Conservation (phyloP, 2,329 filamentous ascomycete genomes). For the Venturia aucupariae region DNA sequence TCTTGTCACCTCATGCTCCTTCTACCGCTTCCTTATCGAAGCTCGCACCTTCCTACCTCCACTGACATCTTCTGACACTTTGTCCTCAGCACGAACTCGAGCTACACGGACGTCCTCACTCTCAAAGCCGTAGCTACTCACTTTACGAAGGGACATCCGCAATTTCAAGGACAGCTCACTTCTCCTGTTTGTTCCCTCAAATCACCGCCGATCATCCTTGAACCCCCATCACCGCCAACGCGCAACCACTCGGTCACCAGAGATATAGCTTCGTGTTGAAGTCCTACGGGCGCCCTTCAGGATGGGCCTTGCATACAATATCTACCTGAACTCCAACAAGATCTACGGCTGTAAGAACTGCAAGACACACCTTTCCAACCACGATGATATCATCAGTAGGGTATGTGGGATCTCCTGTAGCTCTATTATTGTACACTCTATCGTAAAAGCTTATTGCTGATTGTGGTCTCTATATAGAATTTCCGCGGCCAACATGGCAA, state of each 20-base stretch:
- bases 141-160: not conserved
- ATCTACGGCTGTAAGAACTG: constrained; percentile 89
- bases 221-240: not conserved
- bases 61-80: not conserved
- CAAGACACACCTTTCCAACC: constrained; percentile 91
- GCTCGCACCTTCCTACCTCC: not conserved
- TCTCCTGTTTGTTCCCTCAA: not conserved
- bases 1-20: not conserved
- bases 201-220: not conserved
- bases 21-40: not conserved
- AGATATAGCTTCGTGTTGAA: not conserved
- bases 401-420: constrained; percentile 42
- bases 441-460: constrained; percentile 10
- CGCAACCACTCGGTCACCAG: not conserved
- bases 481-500: constrained; percentile 98
- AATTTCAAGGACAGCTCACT: not conserved
- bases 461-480: constrained; percentile 50
- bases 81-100: not conserved
- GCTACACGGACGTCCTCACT: not conserved
- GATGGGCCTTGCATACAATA: constrained; percentile 89
- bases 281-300: constrained; percentile 3
- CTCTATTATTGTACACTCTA: not conserved
- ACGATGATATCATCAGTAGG: constrained; percentile 90
- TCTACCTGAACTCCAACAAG: constrained; percentile 75
- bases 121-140: not conserved